Conservation (phyloP, 1,139 yeast genomes). For the Zygoascus sp. region DNA sequence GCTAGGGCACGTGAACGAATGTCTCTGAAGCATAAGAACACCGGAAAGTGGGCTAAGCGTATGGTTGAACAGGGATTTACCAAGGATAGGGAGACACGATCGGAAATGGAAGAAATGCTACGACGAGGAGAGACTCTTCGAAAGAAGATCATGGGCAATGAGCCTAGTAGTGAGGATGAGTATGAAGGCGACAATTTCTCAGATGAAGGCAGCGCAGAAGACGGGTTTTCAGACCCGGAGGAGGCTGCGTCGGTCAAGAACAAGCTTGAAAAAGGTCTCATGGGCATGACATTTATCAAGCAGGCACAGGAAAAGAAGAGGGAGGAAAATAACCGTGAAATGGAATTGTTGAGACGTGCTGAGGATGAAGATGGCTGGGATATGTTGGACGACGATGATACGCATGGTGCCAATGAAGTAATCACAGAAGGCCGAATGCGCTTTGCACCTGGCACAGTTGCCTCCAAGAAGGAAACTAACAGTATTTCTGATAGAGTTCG, state of each 20-base stretch:
- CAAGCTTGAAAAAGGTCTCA: constrained; percentile 74
- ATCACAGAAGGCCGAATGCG: constrained; percentile 77
- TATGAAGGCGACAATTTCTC: constrained; percentile 51
- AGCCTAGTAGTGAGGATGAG: constrained; percentile 47
- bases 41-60: constrained; percentile 78
- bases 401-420: constrained; percentile 26
- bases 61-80: constrained; percentile 88
- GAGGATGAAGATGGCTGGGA: constrained; percentile 38
- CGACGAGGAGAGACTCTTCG: constrained; percentile 78
- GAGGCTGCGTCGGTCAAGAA: constrained; percentile 34
- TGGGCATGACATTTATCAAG: constrained; percentile 92
- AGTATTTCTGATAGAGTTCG: constrained; percentile 32
- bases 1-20: constrained; percentile 91
- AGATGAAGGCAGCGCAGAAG: constrained; percentile 38
- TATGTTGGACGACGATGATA: constrained; percentile 41
- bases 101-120: constrained; percentile 91
- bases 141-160: constrained; percentile 64
- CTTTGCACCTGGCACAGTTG: constrained; percentile 67
- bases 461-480: constrained; percentile 40
- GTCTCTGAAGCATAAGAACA: constrained; percentile 84
- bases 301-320: constrained; percentile 67
- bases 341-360: constrained; percentile 47
- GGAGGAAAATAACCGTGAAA: constrained; percentile 50
- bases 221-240: constrained; percentile 22
- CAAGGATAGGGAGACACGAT: constrained; percentile 77